Evolutionary conservation across 257 asterid genomes (phyloP), one percentile per base, ranked within the genome.

Genomic region (Leptodermis oblonga): DNA sequence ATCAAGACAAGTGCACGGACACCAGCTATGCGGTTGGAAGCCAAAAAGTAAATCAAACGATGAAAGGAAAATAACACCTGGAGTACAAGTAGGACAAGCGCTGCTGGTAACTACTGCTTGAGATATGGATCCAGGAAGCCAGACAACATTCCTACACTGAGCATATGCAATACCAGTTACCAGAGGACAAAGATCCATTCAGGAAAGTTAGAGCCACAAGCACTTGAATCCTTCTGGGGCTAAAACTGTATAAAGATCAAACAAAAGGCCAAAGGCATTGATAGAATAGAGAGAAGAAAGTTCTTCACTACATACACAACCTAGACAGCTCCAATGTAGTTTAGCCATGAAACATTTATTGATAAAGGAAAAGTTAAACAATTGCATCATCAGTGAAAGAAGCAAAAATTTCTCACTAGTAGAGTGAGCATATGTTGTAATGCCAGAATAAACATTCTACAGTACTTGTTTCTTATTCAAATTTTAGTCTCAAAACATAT

Each of bases 61-160:
- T 45, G 1, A 28, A 5, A 7, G 28, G 28, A 1, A n/a, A 34
- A 52, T 67, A 59, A 66, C 71, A 93, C 98, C 99, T 88, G 99
- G 92, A 77, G 86, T 74, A 77, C 99, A 93, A 72, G 70, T 87
- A 71, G 82, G 77, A 87, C 99, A 93, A 49, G 70, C 55, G 68
- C 78, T 80, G 70, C 86, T 71, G 73, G 96, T 86, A 75, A 93
- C 95, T 36, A 56, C 66, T 65, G 99, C 99, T 74, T 90, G 95
- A 69, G 88, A 80, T 69, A 85, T 74, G 65, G 97, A 84, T 53
- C 99, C 94, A 67, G 99, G 99, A 72, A 93, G 97, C 99, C 99
- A 93, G 76, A 90, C 89, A 55, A 55, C 99, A 79, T 82, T 88
- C 82, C 97, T 86, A 77, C 99, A 93, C 98, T 93, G 91, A 39